Percentiles rank a stretch among this genome's conserved stretches.
These are phyloP conservation scores for Moniliophthora roreri DNA, from an alignment of 1,284 basidiomycete genomes.

Conservation along the genomic window DNA sequence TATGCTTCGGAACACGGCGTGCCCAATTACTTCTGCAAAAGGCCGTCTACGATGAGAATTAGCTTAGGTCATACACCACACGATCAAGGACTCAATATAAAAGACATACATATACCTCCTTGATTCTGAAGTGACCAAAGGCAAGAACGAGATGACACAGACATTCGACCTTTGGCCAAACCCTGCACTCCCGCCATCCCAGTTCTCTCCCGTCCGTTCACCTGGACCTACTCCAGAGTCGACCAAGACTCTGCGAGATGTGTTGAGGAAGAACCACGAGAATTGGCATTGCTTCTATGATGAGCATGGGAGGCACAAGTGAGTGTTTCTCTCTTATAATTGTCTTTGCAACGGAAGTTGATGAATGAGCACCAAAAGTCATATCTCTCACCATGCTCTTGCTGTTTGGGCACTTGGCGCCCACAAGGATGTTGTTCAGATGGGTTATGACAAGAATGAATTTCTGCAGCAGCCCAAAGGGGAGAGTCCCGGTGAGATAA, in stretches of 20 bases:
- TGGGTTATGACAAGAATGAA: conserved; percentile 41
- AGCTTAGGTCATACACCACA: too few relatives aligned
- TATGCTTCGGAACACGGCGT: too few relatives aligned
- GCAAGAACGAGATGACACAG: too few relatives aligned
- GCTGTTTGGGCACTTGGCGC: conserved; percentile 53
- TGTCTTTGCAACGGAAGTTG: neutral
- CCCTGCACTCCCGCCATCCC: neutral
- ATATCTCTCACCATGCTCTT: conserved; percentile 50
- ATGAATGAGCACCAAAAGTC: conserved; percentile 32
- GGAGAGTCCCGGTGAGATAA: conserved; percentile 41
- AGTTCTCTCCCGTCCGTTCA: conserved; percentile 13
- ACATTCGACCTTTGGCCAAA: conserved; percentile 1
- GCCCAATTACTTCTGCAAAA: too few relatives aligned
- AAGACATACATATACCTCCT: too few relatives aligned
- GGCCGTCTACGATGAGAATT: too few relatives aligned
- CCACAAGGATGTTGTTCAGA: conserved; percentile 35
- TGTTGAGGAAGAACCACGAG: conserved; percentile 41
- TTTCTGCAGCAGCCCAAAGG: conserved; percentile 37
- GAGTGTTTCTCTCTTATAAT: conserved; percentile 9
- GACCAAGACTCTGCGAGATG: conserved; percentile 30
- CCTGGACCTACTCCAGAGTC: conserved; percentile 31
- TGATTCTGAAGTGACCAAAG: too few relatives aligned
- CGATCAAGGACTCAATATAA: too few relatives aligned
- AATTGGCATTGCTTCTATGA: conserved; percentile 47
- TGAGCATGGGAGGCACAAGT: conserved; percentile 44